Conservation (phyloP, 345 rosid genomes). For the Populus ilicifolia region DNA sequence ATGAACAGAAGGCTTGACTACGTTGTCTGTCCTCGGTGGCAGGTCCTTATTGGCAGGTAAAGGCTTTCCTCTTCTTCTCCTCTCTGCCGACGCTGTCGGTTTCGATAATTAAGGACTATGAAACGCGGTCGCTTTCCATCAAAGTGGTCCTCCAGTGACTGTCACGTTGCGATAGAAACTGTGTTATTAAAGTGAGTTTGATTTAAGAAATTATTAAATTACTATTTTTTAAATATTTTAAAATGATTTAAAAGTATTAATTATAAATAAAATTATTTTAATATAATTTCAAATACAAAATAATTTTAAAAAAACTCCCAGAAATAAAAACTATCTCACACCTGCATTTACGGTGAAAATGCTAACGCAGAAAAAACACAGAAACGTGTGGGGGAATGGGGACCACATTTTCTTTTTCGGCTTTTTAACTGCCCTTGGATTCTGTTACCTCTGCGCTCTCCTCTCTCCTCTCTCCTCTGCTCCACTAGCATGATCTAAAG, state of each 20-base stretch:
- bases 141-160: conserved; percentile 16
- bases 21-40: conserved; percentile 19
- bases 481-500: background rate
- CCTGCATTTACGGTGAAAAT: background rate
- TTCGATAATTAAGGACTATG: conserved; percentile 9
- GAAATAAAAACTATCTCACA: too few relatives aligned
- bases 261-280: too few relatives aligned
- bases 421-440: conserved; percentile 19
- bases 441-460: background rate
- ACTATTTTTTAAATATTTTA: too few relatives aligned
- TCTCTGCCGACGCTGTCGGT: conserved; percentile 48
- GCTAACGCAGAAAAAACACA: background rate
- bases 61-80: background rate
- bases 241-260: too few relatives aligned
- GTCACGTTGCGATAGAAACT: too few relatives aligned
- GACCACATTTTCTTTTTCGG: background rate
- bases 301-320: too few relatives aligned
- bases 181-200: too few relatives aligned
- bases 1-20: background rate
- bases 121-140: conserved; percentile 17
- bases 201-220: too few relatives aligned
- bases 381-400: conserved; percentile 8
- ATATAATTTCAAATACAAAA: too few relatives aligned
- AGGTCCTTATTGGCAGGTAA: conserved; percentile 24
- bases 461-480: background rate